phyloP scores from a whole-genome alignment of 2,329 filamentous ascomycete genomes.

The Rosellinia necatrix region DNA sequence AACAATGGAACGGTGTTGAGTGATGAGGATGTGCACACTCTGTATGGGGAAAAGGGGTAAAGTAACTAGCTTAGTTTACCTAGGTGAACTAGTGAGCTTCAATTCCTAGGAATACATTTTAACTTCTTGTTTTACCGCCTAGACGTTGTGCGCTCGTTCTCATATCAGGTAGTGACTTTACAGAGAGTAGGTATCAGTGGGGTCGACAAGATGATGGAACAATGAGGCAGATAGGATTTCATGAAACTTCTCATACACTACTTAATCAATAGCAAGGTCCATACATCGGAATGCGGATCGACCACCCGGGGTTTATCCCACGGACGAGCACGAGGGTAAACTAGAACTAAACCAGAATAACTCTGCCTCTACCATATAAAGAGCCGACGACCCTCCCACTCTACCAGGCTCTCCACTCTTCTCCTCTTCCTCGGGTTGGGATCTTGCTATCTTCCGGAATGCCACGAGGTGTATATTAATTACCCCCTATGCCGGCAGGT shows the following conservation, averaged over 20 bases:
- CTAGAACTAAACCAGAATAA: neutral
- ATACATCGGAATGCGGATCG: slow-evolving; percentile 1
- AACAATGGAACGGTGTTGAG: too few species aligned
- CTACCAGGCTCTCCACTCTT: neutral
- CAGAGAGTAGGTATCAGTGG: neutral
- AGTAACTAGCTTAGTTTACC: too few species aligned
- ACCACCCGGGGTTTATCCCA: neutral
- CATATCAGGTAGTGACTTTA: neutral
- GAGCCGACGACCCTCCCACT: neutral
- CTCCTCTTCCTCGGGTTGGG: neutral
- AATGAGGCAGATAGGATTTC: neutral
- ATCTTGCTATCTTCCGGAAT: neutral
- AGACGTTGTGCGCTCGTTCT: too few species aligned
- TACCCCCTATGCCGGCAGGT: neutral
- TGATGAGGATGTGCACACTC: too few species aligned
- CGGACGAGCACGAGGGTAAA: neutral
- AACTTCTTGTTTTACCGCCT: too few species aligned
- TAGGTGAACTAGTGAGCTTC: too few species aligned
- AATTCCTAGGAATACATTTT: too few species aligned
- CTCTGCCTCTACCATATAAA: neutral
- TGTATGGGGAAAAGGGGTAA: too few species aligned
- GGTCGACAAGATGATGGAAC: too few species aligned
- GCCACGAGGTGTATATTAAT: slow-evolving; percentile 2
- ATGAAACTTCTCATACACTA: neutral
- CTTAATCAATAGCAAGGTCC: neutral